These are phyloP conservation scores for Exidia glandulosa DNA, from an alignment of 768 basidiomycete genomes.

Conservation along the genomic window DNA sequence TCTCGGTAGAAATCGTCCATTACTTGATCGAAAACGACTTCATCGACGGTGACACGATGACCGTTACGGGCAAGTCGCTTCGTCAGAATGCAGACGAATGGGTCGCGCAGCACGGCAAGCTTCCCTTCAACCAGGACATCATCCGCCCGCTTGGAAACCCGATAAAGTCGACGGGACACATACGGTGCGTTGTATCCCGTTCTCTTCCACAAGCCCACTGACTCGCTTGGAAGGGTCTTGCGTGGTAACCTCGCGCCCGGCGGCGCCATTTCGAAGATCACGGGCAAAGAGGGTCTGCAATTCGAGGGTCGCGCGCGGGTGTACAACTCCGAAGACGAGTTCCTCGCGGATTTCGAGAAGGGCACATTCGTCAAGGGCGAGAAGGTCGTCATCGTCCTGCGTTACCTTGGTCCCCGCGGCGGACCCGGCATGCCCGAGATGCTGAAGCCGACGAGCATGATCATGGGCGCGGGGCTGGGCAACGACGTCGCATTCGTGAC, in stretches of 20 bases:
- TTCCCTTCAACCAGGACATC: slow-evolving; percentile 66
- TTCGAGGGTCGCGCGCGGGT: slow-evolving; percentile 89
- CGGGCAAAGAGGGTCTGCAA: slow-evolving; percentile 84
- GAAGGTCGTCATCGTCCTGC: slow-evolving; percentile 90
- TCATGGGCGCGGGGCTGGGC: slow-evolving; percentile 97
- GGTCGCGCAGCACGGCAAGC: slow-evolving; percentile 68
- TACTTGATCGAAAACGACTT: slow-evolving; percentile 80
- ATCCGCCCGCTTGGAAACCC: slow-evolving; percentile 80
- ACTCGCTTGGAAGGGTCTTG: slow-evolving; percentile 49
- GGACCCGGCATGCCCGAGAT: slow-evolving; percentile 99
- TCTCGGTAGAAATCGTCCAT: slow-evolving; percentile 57
- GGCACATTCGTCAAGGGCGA: slow-evolving; percentile 87
- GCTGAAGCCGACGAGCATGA: slow-evolving; percentile 94
- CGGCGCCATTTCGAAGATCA: slow-evolving; percentile 94
- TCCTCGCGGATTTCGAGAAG: slow-evolving; percentile 77
- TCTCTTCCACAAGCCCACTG: slow-evolving; percentile 2
- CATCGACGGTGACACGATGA: slow-evolving; percentile 84
- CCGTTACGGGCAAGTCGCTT: slow-evolving; percentile 81
- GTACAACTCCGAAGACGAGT: slow-evolving; percentile 85
- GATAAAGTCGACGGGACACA: slow-evolving; percentile 82
- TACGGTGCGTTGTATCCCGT: slow-evolving; percentile 43
- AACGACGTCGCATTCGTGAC: slow-evolving; percentile 94
- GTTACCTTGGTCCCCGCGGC: slow-evolving; percentile 94
- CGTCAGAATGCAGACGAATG: slow-evolving; percentile 90
- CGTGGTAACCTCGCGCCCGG: slow-evolving; percentile 89